phyloP scores from a whole-genome alignment of 2,329 filamentous ascomycete genomes.

The Cladosporium sp. region DNA sequence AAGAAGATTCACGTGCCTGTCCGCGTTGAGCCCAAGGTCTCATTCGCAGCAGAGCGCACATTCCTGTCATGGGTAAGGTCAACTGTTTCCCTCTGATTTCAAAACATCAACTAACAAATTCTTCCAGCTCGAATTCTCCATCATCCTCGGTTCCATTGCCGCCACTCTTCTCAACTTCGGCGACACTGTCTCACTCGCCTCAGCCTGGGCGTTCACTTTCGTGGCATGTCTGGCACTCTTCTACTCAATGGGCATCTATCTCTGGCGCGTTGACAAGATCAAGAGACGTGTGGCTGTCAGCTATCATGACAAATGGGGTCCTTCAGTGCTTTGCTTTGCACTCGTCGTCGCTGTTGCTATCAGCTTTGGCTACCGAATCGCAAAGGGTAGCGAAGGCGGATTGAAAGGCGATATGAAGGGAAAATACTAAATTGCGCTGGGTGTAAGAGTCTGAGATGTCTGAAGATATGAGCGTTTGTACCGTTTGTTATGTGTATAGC shows the following conservation, averaged over 20 bases:
- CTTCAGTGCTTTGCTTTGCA: slow-evolving; percentile 68
- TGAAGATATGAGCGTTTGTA: neutral
- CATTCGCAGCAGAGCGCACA: slow-evolving; percentile 91
- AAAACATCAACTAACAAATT: neutral
- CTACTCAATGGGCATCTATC: slow-evolving; percentile 79
- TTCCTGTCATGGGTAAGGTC: slow-evolving; percentile 82
- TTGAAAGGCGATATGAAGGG: slow-evolving; percentile 31
- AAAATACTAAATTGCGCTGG: too few species aligned
- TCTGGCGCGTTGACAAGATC: slow-evolving; percentile 85
- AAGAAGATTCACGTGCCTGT: slow-evolving; percentile 94
- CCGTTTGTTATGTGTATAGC: neutral
- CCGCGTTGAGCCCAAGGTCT: slow-evolving; percentile 95
- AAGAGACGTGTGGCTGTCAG: slow-evolving; percentile 76
- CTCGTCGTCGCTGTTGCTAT: slow-evolving; percentile 68
- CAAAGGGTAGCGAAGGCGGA: slow-evolving; percentile 47
- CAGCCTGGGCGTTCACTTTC: slow-evolving; percentile 66
- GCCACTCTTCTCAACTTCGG: slow-evolving; percentile 81
- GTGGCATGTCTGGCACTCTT: slow-evolving; percentile 73
- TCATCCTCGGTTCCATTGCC: slow-evolving; percentile 85
- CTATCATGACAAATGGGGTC: slow-evolving; percentile 88
- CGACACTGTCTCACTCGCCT: slow-evolving; percentile 58
- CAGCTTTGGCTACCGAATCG: slow-evolving; percentile 78
- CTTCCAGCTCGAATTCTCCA: slow-evolving; percentile 81
- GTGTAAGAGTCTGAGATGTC: too few species aligned
- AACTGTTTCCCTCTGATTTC: slow-evolving; percentile 15